phyloP scores from a whole-genome alignment of 2,329 filamentous ascomycete genomes.

The Uncinocarpus reesii region DNA sequence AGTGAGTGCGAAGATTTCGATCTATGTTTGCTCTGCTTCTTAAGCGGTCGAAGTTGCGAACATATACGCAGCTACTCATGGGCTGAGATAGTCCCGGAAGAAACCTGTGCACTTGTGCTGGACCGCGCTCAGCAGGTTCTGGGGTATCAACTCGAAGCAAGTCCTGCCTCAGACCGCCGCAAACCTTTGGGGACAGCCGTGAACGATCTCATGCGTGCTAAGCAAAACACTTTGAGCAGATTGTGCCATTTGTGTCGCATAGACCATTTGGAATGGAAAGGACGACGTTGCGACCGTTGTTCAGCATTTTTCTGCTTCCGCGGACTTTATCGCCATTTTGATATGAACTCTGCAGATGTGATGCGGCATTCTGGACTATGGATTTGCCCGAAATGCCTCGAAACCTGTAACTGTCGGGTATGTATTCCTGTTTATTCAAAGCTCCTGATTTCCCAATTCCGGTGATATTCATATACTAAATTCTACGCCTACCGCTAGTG shows the following conservation, averaged over 20 bases:
- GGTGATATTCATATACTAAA: too few relatives aligned
- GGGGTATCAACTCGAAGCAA: conserved; percentile 14
- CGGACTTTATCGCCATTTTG: conserved; percentile 30
- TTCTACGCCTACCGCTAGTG: conserved; percentile 17
- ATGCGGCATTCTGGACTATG: conserved; percentile 24
- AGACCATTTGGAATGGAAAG: conserved; percentile 29
- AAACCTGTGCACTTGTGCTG: conserved; percentile 22
- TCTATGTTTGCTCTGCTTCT: conserved; percentile 28
- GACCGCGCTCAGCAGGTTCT: conserved; percentile 22
- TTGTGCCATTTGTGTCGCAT: conserved; percentile 31
- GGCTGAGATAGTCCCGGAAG: conserved; percentile 26
- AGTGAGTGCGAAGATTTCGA: conserved; percentile 30
- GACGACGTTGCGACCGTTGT: conserved; percentile 26
- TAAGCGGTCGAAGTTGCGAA: conserved; percentile 30
- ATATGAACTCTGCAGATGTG: conserved; percentile 25
- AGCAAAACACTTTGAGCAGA: conserved; percentile 18
- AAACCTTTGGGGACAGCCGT: conserved; percentile 24
- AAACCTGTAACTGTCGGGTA: conserved; percentile 28
- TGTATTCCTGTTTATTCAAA: too few relatives aligned
- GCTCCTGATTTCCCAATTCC: too few relatives aligned
- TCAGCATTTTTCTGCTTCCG: conserved; percentile 31
- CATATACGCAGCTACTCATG: conserved; percentile 27
- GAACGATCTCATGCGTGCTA: conserved; percentile 25
- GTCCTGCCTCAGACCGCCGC: conserved; percentile 2
- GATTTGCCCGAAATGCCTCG: conserved; percentile 28